Base-by-base conservation (phyloP, 768 basidiomycete genomes). In the Lactifluus hygrophoroides region DNA sequence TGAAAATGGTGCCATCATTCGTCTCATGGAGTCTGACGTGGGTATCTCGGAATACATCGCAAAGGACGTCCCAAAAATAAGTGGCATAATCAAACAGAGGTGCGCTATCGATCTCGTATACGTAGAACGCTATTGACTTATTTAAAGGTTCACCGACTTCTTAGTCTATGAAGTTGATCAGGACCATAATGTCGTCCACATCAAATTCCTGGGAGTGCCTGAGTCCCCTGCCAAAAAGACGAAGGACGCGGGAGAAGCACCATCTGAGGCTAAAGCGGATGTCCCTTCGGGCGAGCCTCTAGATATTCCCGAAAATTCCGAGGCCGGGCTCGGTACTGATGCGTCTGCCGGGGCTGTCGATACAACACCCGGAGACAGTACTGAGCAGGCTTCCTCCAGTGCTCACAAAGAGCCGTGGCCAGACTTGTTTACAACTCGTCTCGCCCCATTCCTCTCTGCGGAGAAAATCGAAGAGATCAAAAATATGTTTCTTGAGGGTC, bases 61-160 rank as follows among this genome's bases (percentile, higher is more conserved):
- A 19, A 76, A 76, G 11, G 81, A 81, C 58, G 79, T 88, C 23
- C 78, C 84, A 3, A 81, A 81, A 67, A 84, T 98, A 63, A 80
- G 85, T 51, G 95, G 91, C 5, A 95, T 98, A 67, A 97, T 98
- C 71, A 98, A 98, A 73, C 95, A 98, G 74, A 79, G 95, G 94
- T 93, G 57, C 61, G 80, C 68, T 42, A 11, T 27, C 28, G 30
- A 57, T 32, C 17, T 30, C 25, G 32, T 48, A 35, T 28, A 6
- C 50, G 34, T 50, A n/a, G 19, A 57, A 51, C 34, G 51, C 25
- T 21, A 32, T 54, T 54, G 56, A 63, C 35, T n/a, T 62, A 38
- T 55, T 44, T 51, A 27, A 67, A 96, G 94, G 66, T 98, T 98
- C 70, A 95, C 95, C 40, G 96, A 99, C 72, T 99, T 99, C 69